Evolutionary conservation across 768 basidiomycete species (phyloP).

Genomic region (Tulasnella sp.): DNA sequence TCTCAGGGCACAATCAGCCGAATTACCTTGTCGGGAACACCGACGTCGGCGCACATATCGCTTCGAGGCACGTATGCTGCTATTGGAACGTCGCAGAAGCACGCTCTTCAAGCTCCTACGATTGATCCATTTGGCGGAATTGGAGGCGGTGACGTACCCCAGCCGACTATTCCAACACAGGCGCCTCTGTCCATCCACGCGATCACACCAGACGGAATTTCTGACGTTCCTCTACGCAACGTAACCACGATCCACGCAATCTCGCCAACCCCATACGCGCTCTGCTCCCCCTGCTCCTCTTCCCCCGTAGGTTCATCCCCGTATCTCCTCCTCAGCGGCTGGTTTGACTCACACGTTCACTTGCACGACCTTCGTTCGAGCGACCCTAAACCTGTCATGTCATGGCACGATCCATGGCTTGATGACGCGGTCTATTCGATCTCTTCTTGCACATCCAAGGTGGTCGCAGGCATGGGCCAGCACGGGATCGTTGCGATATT

Average conservation of each 20-base stretch:
- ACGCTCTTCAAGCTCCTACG: neutral
- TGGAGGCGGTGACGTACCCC: no score
- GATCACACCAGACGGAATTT: no score
- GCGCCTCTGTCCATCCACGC: no score
- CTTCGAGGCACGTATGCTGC: neutral
- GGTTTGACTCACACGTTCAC: constrained; percentile 67
- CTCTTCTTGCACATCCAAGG: constrained; percentile 51
- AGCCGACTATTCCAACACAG: no score
- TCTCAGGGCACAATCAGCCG: no score
- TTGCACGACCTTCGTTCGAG: constrained; percentile 61
- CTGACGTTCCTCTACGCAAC: constrained; percentile 18
- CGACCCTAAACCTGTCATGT: constrained; percentile 42
- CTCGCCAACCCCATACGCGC: constrained; percentile 38
- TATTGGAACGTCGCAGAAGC: neutral
- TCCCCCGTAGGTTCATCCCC: constrained; percentile 59
- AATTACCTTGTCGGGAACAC: no score
- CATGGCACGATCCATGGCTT: constrained; percentile 50
- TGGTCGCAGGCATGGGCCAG: constrained; percentile 66
- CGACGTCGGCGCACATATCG: no score
- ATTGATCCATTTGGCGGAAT: no score
- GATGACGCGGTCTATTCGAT: constrained; percentile 68
- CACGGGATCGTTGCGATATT: constrained; percentile 73
- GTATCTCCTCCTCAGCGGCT: constrained; percentile 63
- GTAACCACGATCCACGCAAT: constrained; percentile 25
- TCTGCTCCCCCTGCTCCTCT: constrained; percentile 46